Percentiles rank a stretch among this genome's conserved stretches.
phyloP scores from a whole-genome alignment of 2,329 filamentous ascomycete species.

The Fusarium oxysporum region DNA sequence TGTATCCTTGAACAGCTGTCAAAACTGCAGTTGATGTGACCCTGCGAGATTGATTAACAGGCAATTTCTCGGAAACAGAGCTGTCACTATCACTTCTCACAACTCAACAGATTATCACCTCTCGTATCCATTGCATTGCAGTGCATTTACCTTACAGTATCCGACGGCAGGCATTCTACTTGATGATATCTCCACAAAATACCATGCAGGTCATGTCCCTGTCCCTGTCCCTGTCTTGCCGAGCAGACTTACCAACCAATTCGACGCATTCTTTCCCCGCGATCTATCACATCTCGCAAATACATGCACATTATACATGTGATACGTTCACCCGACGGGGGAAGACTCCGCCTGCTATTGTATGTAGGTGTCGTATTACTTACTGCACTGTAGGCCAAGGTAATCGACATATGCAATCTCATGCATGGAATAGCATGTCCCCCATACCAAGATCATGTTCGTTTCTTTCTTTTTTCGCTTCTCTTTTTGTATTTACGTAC shows the following conservation, averaged over 20 bases:
- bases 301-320: background rate
- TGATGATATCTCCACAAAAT: background rate
- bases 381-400: background rate
- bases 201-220: background rate
- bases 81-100: background rate
- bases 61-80: background rate
- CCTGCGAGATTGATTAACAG: background rate
- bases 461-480: background rate
- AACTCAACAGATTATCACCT: background rate
- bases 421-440: background rate
- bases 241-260: constrained; percentile 1
- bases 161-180: background rate
- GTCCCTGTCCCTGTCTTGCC: background rate
- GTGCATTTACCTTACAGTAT: background rate
- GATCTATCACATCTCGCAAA: constrained; percentile 37
- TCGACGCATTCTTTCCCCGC: constrained; percentile 20
- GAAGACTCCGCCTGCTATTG: background rate
- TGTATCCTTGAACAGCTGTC: background rate
- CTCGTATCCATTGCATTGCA: background rate
- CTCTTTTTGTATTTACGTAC: constrained; percentile 3
- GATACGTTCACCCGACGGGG: background rate
- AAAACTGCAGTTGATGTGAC: background rate
- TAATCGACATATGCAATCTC: constrained; percentile 1
- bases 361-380: background rate
- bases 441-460: background rate